Base-by-base conservation (phyloP, 2,329 filamentous ascomycete genomes). In the Fonsecaea multimorphosa region DNA sequence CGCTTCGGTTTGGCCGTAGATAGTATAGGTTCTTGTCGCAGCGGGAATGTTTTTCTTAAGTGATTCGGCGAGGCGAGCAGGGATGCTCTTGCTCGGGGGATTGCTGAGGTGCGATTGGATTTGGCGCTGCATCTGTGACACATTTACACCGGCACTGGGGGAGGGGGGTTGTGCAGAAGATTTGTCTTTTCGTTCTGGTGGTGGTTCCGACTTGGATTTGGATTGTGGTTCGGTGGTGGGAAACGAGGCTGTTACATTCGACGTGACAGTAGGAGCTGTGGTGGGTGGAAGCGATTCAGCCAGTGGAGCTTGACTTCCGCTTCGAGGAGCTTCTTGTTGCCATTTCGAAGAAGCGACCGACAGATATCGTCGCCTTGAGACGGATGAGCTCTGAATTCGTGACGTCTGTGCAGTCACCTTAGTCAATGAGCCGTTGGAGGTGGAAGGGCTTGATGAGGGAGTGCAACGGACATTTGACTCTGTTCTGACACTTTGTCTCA, bases 1-100 rank as follows among this genome's bases (percentile, higher is more conserved):
- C 64, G 85, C 82, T 79, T 96, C 89, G 29, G 92, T 95, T 58
- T 88, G 87, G 66, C 88, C 89, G 75, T 95, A 91, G 36, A 93
- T 91, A 61, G 90, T 86, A 76, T 97, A 97, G 12, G 87, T 87
- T 73, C 89, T 87, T 8, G 83, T 84, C 1, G 80, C 78, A 55
- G 73, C 74, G 58, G 78, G 73, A 69, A 79, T 75, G 36, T 75
- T 72, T 12, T 74, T 73, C 36, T 73, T 72, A 2, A 79, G 72
- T 19, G 67, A 56, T 59, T 66, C 63, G 16, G 66, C 69, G 27
- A 71, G 60, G 19, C 67, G 65, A 14, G 24, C 63, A 6, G 58
- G 56, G n/a, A 70, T 54, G 59, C 40, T 54, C 46, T 70, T 51
- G 38, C 44, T 51, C 44, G 58, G 58, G 22, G 22, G 38, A 49